These are phyloP conservation scores for Pyrenophora tritici-repentis DNA, from an alignment of 2,329 filamentous ascomycete species.

Conservation along the genomic window DNA sequence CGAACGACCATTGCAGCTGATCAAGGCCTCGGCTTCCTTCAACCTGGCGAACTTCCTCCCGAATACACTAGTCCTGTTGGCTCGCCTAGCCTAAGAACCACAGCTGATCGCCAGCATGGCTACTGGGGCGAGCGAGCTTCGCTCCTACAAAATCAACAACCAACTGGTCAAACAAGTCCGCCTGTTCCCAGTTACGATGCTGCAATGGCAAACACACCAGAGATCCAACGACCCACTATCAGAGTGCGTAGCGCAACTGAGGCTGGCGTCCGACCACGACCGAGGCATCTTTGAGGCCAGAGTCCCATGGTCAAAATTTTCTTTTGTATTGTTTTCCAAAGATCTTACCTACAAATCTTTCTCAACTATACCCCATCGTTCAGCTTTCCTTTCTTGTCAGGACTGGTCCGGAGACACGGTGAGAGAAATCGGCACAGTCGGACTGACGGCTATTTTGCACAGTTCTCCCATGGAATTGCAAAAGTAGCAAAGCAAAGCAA, in stretches of 20 bases:
- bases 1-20: conserved; percentile 25
- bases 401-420: neutral
- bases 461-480: no score
- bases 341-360: neutral
- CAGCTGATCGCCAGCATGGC: conserved; percentile 50
- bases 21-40: conserved; percentile 43
- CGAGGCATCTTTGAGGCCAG: conserved; percentile 13
- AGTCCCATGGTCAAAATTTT: conserved; percentile 18
- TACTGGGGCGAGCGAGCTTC: conserved; percentile 58
- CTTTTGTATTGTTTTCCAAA: conserved; percentile 15
- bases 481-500: no score
- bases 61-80: conserved; percentile 54
- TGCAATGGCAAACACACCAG: conserved; percentile 70
- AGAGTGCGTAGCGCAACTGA: conserved; percentile 34
- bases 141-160: conserved; percentile 42
- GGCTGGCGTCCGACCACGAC: conserved; percentile 20
- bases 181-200: conserved; percentile 85
- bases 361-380: conserved; percentile 33
- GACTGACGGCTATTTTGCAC: no score
- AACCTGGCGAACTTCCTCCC: conserved; percentile 52
- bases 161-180: conserved; percentile 49
- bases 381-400: neutral
- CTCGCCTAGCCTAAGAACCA: conserved; percentile 58
- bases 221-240: conserved; percentile 28
- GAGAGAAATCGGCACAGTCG: neutral